phyloP scores from a whole-genome alignment of 768 basidiomycete genomes.

The Kwoniella dendrophila region DNA sequence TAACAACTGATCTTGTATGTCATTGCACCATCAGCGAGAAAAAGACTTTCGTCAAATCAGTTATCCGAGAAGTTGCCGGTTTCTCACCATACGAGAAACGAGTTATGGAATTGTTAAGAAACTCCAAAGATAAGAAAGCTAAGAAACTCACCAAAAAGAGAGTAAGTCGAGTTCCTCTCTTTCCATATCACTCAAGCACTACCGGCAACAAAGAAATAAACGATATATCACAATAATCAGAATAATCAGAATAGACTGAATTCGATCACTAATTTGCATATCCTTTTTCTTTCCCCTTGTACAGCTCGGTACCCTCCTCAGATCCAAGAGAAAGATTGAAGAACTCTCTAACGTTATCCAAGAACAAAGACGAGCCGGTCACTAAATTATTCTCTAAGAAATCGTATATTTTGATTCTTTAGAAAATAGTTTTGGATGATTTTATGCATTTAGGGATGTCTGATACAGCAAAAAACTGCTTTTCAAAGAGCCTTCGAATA shows the following conservation, averaged over 20 bases:
- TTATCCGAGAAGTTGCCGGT: constrained; percentile 95
- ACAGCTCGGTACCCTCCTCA: constrained; percentile 94
- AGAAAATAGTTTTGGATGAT: background rate
- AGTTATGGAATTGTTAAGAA: constrained; percentile 96
- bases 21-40: too few species aligned
- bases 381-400: constrained; percentile 49
- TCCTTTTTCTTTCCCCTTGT: background rate
- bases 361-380: constrained; percentile 58
- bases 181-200: background rate
- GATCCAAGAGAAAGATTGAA: constrained; percentile 98
- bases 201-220: too few species aligned
- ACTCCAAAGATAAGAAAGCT: constrained; percentile 99
- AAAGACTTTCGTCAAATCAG: constrained; percentile 88
- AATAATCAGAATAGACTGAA: too few species aligned
- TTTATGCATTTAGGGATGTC: constrained; percentile 14
- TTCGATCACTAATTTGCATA: background rate
- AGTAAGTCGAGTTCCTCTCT: constrained; percentile 62
- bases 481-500: too few species aligned
- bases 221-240: too few species aligned
- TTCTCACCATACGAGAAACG: constrained; percentile 97
- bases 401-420: background rate
- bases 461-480: too few species aligned
- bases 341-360: constrained; percentile 85
- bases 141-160: constrained; percentile 99
- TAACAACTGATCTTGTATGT: too few species aligned